These are phyloP conservation scores for Ustilago nuda DNA, from an alignment of 1,284 basidiomycete species.

Conservation along the genomic window DNA sequence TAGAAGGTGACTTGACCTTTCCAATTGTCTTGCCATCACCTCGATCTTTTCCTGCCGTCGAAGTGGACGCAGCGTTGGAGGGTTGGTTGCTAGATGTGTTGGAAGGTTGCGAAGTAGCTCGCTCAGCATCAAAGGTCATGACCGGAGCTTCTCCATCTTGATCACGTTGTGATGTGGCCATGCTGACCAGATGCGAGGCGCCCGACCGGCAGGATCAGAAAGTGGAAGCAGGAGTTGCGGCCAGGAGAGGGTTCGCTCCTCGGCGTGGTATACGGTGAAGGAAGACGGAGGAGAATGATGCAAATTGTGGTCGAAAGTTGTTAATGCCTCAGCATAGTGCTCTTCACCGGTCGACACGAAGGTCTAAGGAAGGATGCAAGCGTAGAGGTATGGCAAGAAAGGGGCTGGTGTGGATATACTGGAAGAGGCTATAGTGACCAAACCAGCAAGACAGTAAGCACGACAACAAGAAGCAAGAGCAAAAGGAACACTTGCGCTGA, in stretches of 20 bases:
- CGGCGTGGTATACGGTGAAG: neutral
- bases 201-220: neutral
- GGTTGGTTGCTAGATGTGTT: neutral
- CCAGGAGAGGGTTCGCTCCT: neutral
- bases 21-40: neutral
- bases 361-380: neutral
- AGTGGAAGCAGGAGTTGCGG: neutral
- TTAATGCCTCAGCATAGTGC: neutral
- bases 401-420: neutral
- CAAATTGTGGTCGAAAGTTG: neutral
- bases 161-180: constrained; percentile 4
- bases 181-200: neutral
- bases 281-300: neutral
- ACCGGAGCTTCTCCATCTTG: constrained; percentile 5
- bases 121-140: neutral
- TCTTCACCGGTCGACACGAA: neutral
- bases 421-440: neutral
- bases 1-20: constrained; percentile 9
- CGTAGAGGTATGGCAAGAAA: neutral
- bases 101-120: neutral
- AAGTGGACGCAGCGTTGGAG: neutral
- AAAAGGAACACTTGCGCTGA: neutral
- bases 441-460: too few species aligned
- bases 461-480: neutral
- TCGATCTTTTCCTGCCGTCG: neutral